Conservation (phyloP, 164 flowering plant species). For the Platanus orientalis region DNA sequence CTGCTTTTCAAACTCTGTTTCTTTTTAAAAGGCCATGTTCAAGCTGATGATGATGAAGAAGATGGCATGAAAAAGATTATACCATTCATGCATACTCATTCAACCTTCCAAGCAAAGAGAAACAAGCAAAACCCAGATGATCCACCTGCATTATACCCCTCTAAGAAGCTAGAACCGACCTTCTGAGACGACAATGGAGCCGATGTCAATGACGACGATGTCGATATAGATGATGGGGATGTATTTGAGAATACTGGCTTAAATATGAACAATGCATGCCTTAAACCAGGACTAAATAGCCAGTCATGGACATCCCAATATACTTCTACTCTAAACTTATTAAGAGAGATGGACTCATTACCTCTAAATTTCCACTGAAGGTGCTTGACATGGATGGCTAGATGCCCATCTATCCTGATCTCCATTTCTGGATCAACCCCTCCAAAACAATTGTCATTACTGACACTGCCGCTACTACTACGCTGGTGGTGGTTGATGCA, state of each 20-base stretch:
- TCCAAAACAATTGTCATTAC: conserved; percentile 8
- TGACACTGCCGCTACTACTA: neutral
- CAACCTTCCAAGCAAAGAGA: conserved; percentile 73
- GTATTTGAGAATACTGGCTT: conserved; percentile 51
- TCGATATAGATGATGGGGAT: conserved; percentile 26
- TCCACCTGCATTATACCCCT: conserved; percentile 26
- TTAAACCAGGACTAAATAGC: conserved; percentile 64
- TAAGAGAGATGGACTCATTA: conserved; percentile 46
- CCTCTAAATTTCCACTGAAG: conserved; percentile 83
- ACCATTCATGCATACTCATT: conserved; percentile 16
- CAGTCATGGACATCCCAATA: conserved; percentile 85
- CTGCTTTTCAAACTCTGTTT: conserved; percentile 5
- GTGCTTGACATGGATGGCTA: conserved; percentile 56
- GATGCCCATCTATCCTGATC: conserved; percentile 62
- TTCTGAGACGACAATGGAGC: conserved; percentile 32
- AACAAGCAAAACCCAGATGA: conserved; percentile 60
- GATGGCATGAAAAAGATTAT: conserved; percentile 3
- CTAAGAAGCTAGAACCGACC: conserved; percentile 29
- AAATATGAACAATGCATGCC: conserved; percentile 64
- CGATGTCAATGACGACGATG: conserved; percentile 22
- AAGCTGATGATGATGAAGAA: neutral
- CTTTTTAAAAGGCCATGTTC: neutral
- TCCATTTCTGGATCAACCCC: conserved; percentile 61
- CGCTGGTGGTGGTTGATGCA: conserved; percentile 28
- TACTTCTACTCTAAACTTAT: conserved; percentile 51